Percentiles rank a stretch among this genome's conserved stretches.
Conservation (phyloP, 2,329 filamentous ascomycete species). For the Cercospora citrullina region DNA sequence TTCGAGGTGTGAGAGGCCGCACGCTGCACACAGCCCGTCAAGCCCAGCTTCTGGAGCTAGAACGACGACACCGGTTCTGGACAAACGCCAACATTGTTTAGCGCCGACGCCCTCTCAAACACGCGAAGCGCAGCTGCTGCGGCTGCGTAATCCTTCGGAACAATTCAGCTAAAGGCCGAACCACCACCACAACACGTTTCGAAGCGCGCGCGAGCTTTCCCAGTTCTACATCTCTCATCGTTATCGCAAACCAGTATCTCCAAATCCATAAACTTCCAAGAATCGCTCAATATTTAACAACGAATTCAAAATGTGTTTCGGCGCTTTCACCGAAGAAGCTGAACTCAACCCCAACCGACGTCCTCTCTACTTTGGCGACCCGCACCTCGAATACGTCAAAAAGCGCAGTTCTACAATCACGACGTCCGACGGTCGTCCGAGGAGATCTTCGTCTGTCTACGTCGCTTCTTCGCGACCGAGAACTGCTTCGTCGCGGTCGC, state of each 20-base stretch:
- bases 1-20: neutral
- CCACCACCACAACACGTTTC: neutral
- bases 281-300: no score
- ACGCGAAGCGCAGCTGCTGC: neutral
- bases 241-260: neutral
- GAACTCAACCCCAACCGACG: conserved; percentile 12
- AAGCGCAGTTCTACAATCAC: neutral
- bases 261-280: no score
- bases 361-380: conserved; percentile 12
- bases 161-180: neutral
- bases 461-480: conserved; percentile 2
- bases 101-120: neutral
- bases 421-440: neutral
- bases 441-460: conserved; percentile 7
- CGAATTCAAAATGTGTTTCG: conserved; percentile 5
- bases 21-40: neutral
- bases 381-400: conserved; percentile 11
- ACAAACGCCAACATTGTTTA: neutral
- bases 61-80: neutral
- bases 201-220: neutral
- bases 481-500: conserved; percentile 1
- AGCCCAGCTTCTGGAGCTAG: neutral
- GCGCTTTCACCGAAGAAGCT: conserved; percentile 12
- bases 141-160: neutral
- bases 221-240: neutral